Base-by-base conservation (phyloP, 345 rosid species). In the Pelargonium nanum region DNA sequence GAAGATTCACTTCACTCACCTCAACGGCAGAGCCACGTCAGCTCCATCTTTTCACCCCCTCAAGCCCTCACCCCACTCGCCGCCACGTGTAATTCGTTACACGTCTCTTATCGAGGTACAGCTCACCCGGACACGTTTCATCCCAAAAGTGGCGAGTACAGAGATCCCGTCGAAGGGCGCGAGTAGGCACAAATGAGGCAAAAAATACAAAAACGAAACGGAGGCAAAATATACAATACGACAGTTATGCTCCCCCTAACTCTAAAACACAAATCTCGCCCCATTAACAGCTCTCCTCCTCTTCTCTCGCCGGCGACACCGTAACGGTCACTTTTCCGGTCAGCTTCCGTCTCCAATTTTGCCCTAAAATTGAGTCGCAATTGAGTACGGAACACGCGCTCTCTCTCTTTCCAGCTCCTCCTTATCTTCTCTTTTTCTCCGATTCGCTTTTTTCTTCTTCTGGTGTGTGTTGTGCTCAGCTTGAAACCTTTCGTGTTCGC, bases 31-130 rank as follows among this genome's bases (percentile, higher is more conserved):
- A n/a, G 26, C 61, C 61, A 15, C 25, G 17, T 26, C 7, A 19
- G 20, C 34, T 22, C 44, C 24, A 70, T 74, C 1, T 51, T 55
- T 26, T 1, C 58, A 58, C 68, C 74, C 56, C 26, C 59, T 55
- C 28, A 10, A 6, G 10, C 24, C 50, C 61, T 62, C 64, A 21
- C 64, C 56, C 68, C 63, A 1, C 19, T 63, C 51, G 44, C 13
- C 64, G 72, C 80, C 80, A 40, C 56, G 83, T 53, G 56, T 74
- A 62, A 87, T 70, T 68, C 62, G n/a, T n/a, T n/a, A n/a, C n/a
- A n/a, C n/a, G n/a, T n/a, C n/a, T n/a, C n/a, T n/a, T n/a, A n/a
- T n/a, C n/a, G n/a, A n/a, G n/a, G 32, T 28, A 7, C 32, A 7
- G 32, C 32, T 28, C 32, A 12, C 10, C 2, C 0, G 15, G 5